These are phyloP conservation scores for Aphanoascus verrucosus DNA, from an alignment of 2,329 filamentous ascomycete genomes.

Conservation along the genomic window DNA sequence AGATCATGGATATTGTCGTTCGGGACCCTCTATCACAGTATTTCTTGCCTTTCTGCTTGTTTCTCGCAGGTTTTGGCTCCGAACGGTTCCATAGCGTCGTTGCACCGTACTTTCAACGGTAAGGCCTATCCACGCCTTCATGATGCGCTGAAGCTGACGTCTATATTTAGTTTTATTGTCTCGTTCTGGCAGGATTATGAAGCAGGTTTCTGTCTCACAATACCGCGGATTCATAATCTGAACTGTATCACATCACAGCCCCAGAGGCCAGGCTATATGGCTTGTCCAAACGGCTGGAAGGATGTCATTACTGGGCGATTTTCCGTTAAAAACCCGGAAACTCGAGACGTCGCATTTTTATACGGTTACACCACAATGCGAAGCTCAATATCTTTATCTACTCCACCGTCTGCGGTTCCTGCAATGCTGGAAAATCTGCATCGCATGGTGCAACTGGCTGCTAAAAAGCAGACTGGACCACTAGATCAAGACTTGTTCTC, in stretches of 20 bases:
- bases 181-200: conserved; percentile 61
- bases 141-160: conserved; percentile 19
- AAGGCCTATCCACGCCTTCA: conserved; percentile 17
- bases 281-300: conserved; percentile 49
- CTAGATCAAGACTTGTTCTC: conserved; percentile 62
- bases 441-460: conserved; percentile 53
- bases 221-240: conserved; percentile 49
- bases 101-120: conserved; percentile 70
- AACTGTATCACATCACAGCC: conserved; percentile 44
- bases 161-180: conserved; percentile 54
- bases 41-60: conserved; percentile 78
- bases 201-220: conserved; percentile 55
- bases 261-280: conserved; percentile 30
- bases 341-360: conserved; percentile 56
- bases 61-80: conserved; percentile 61
- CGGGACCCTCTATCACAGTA: conserved; percentile 55
- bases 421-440: conserved; percentile 56
- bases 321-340: conserved; percentile 35
- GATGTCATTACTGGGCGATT: conserved; percentile 62
- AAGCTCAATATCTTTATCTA: conserved; percentile 46
- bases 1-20: conserved; percentile 55
- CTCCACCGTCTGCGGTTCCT: conserved; percentile 54
- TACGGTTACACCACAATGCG: conserved; percentile 56
- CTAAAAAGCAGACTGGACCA: conserved; percentile 50
- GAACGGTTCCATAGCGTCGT: conserved; percentile 70